Base-by-base conservation (phyloP, 2,329 filamentous ascomycete species). In the Lasiodiplodia sp. region DNA sequence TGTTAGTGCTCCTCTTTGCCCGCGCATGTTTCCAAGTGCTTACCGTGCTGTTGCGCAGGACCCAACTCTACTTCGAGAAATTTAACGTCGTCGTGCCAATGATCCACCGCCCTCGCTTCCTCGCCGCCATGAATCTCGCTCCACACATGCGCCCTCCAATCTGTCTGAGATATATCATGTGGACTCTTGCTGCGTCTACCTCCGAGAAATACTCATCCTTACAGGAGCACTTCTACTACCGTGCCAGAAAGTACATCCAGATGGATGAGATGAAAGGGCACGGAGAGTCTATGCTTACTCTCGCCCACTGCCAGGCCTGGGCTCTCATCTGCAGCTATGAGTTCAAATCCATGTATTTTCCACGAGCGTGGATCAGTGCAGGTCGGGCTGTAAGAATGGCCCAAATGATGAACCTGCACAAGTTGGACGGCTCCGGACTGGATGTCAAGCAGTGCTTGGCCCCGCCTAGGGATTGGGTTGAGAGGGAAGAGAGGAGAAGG, bases 311-410 rank as follows among this genome's bases (percentile, higher is more conserved):
- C 63, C 96, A 99, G 78, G 89, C 92, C 1, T 96, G 96, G 86
- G 84, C 89, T 31, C 83, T 98, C 23, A 85, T 96, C 58, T 88
- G 90, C 6, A 89, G 87, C 0, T 97, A 97, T 75, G 96, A 99
- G 79, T 98, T 97, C 84, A 97, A 95, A 81, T 92, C 92, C 86
- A 97, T 98, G 92, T 96, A 94, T 78, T 98, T 98, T 74, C 95
- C 96, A 1, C 86, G 96, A 72, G 96, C 96, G 0, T 98, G 96
- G 96, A 89, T 97, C 82, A 97, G 92, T 73, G 91, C 92, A 2
- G 96, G 95, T 25, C 86, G 92, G 70, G 91, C 91, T 4, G 88
- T 91, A n/a, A 88, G 95, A 63, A 81, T 98, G 66, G 88, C 88
- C 63, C 91, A 97, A 75, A 97, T 98, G 95, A 93, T 97, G 83